Evolutionary conservation across 2,329 filamentous ascomycete genomes (phyloP).

Genomic region (Penicillium expansum): DNA sequence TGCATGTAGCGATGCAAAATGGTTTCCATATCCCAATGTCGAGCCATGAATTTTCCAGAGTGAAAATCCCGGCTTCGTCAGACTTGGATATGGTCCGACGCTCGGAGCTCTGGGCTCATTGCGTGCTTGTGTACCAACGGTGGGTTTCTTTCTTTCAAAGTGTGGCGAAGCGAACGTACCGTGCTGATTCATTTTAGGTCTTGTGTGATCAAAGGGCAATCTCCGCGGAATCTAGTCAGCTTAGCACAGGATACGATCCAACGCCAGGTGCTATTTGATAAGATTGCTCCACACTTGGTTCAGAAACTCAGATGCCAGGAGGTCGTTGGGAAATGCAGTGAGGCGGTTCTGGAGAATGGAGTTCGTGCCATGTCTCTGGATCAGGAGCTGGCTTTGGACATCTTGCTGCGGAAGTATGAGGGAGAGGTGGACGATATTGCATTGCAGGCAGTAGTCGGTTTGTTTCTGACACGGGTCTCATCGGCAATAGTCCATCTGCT

Average conservation of each 20-base stretch:
- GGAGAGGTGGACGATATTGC: constrained; percentile 38
- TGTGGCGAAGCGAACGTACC: neutral
- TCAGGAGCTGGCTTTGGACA: constrained; percentile 40
- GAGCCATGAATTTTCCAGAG: constrained; percentile 42
- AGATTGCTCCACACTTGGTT: constrained; percentile 34
- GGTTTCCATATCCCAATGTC: constrained; percentile 44
- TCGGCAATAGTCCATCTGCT: neutral
- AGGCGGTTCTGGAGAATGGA: constrained; percentile 39
- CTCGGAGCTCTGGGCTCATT: constrained; percentile 43
- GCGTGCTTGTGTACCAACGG: constrained; percentile 42
- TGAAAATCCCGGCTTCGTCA: constrained; percentile 30
- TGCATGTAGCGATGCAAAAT: constrained; percentile 46
- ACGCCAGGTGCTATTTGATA: constrained; percentile 34
- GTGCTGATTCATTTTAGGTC: constrained; percentile 24
- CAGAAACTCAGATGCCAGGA: constrained; percentile 41
- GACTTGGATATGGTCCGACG: constrained; percentile 39
- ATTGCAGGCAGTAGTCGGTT: constrained; percentile 33
- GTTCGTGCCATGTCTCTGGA: constrained; percentile 38
- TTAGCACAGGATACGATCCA: constrained; percentile 38
- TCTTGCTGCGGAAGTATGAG: constrained; percentile 38
- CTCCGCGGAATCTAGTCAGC: constrained; percentile 34
- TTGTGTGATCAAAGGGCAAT: constrained; percentile 40
- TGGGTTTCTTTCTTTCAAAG: constrained; percentile 13
- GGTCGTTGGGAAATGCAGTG: constrained; percentile 36
- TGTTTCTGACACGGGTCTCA: neutral